phyloP scores from a whole-genome alignment of 345 rosid species.

The Limnanthes douglasii region DNA sequence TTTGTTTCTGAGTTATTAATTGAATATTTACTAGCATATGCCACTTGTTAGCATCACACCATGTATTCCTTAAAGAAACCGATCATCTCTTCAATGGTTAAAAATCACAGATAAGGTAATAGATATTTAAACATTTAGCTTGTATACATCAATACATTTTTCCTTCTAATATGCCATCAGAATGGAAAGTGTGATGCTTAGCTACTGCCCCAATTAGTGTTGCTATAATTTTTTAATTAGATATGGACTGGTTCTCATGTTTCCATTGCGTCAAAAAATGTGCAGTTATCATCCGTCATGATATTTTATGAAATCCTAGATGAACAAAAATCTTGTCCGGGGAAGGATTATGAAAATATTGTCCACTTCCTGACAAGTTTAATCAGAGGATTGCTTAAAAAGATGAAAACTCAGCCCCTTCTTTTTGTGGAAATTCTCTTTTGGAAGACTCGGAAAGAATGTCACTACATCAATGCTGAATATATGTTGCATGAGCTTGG shows the following conservation, averaged over 20 bases:
- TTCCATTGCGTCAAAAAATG: constrained; percentile 2
- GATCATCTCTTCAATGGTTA: too few relatives aligned
- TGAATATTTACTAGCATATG: background rate
- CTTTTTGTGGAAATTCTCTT: constrained; percentile 91
- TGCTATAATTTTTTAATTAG: constrained; percentile 6
- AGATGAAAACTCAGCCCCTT: constrained; percentile 81
- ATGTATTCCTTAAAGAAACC: too few relatives aligned
- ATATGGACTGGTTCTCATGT: background rate
- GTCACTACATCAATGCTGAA: constrained; percentile 78
- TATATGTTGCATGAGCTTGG: constrained; percentile 72
- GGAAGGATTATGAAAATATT: constrained; percentile 40
- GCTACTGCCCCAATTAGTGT: background rate
- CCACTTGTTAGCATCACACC: too few relatives aligned
- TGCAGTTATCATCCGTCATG: constrained; percentile 71
- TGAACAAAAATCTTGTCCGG: constrained; percentile 59
- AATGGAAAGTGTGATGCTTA: too few relatives aligned
- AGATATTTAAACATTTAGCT: too few relatives aligned
- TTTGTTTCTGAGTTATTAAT: constrained; percentile 1
- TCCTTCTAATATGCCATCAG: background rate
- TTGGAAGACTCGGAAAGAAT: constrained; percentile 75
- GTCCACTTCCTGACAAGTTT: constrained; percentile 49
- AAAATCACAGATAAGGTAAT: too few relatives aligned
- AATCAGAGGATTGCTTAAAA: constrained; percentile 60
- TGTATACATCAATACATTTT: too few relatives aligned
- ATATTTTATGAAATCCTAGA: constrained; percentile 60